Evolutionary conservation across 1,139 yeast species (phyloP).

Genomic region (Casaregolazyma suthepensis): DNA sequence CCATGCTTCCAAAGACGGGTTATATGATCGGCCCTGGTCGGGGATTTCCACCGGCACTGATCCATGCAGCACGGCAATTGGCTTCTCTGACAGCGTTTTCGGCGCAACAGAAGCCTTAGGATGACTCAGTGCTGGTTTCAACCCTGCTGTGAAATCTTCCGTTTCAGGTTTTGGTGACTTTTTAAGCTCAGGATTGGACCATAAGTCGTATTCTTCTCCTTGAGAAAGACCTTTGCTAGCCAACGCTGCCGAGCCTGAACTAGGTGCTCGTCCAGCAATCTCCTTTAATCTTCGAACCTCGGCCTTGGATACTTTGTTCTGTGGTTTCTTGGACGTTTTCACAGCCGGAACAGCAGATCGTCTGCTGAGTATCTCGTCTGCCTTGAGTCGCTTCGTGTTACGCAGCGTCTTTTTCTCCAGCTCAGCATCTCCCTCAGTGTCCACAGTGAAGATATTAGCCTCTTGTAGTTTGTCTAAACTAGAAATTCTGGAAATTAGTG

Average conservation of each 20-base stretch:
- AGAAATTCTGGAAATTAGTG: constrained; percentile 16
- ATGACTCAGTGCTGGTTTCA: constrained; percentile 17
- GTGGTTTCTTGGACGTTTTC: constrained; percentile 34
- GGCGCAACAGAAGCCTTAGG: constrained; percentile 20
- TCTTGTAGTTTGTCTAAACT: constrained; percentile 19
- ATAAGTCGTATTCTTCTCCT: constrained; percentile 53
- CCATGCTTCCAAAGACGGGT: constrained; percentile 87
- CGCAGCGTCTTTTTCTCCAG: constrained; percentile 33
- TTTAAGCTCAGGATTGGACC: constrained; percentile 43
- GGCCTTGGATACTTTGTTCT: constrained; percentile 51
- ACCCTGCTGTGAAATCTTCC: constrained; percentile 13
- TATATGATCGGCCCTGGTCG: constrained; percentile 87
- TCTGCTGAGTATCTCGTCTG: constrained; percentile 67
- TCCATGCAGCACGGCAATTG: constrained; percentile 40
- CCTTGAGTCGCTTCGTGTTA: constrained; percentile 44
- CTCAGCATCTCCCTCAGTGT: constrained; percentile 54
- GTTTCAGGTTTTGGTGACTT: constrained; percentile 21
- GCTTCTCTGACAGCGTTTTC: constrained; percentile 48
- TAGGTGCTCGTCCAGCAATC: constrained; percentile 70
- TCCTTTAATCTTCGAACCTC: constrained; percentile 67
- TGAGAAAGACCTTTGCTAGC: constrained; percentile 59
- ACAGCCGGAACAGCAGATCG: constrained; percentile 77
- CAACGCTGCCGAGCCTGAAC: constrained; percentile 38
- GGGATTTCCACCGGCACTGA: constrained; percentile 44
- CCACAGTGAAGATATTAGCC: constrained; percentile 61